These are phyloP conservation scores for Calocybe gambosa DNA, from an alignment of 1,284 basidiomycete genomes.

Conservation along the genomic window DNA sequence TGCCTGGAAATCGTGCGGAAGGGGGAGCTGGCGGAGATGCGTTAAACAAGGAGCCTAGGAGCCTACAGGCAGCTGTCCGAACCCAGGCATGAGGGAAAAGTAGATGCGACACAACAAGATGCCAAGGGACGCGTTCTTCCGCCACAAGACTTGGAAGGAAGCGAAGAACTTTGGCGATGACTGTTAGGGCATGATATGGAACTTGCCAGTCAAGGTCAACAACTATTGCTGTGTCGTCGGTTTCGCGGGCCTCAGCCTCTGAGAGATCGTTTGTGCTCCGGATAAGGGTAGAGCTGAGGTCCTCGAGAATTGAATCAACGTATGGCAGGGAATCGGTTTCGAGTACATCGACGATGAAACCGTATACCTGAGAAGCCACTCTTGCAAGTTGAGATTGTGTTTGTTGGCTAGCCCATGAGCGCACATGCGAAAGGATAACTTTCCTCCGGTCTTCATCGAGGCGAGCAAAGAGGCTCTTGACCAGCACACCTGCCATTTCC, in stretches of 20 bases:
- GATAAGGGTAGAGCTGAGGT: conserved; percentile 47
- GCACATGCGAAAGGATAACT: conserved; percentile 65
- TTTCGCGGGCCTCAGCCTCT: conserved; percentile 30
- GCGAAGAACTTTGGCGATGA: conserved; percentile 60
- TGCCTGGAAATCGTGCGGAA: conserved; percentile 25
- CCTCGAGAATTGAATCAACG: conserved; percentile 50
- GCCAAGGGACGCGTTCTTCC: conserved; percentile 54
- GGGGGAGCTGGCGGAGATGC: conserved; percentile 39
- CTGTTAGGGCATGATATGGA: conserved; percentile 76
- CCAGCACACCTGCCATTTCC: conserved; percentile 79
- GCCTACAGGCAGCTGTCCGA: conserved; percentile 73
- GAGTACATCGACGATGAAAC: conserved; percentile 68
- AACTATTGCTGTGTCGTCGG: conserved; percentile 36
- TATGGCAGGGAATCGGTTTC: conserved; percentile 44
- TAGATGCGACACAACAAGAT: conserved; percentile 58
- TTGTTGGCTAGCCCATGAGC: conserved; percentile 74
- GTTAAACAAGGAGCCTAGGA: conserved; percentile 71
- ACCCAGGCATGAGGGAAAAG: conserved; percentile 96
- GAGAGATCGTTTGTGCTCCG: conserved; percentile 38
- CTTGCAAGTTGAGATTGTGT: conserved; percentile 57
- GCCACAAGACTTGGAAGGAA: conserved; percentile 45
- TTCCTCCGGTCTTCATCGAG: conserved; percentile 59
- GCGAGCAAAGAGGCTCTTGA: conserved; percentile 70
- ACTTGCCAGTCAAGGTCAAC: conserved; percentile 73
- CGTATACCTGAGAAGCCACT: conserved; percentile 79